A percentile compares a stretch with the other conserved stretches of the same genome.
phyloP scores from a whole-genome alignment of 148 eudicot species.

The Bassia scoparia region DNA sequence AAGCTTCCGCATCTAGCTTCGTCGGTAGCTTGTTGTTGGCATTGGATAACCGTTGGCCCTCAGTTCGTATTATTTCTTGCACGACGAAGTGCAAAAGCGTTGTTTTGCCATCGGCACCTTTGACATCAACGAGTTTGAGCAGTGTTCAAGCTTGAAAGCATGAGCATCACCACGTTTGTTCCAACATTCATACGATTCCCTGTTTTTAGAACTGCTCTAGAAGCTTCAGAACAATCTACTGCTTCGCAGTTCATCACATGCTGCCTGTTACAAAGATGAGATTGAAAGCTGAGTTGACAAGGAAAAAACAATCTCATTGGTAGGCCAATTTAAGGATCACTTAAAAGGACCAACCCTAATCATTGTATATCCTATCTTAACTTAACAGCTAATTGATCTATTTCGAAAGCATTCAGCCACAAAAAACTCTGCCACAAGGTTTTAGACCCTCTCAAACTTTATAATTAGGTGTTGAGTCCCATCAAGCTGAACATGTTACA shows the following conservation, averaged over 20 bases:
- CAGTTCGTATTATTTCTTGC: constrained; percentile 76
- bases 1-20: constrained; percentile 72
- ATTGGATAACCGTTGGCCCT: constrained; percentile 65
- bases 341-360: neutral
- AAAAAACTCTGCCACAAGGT: neutral
- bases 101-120: constrained; percentile 95
- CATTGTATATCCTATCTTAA: neutral
- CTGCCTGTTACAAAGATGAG: constrained; percentile 45
- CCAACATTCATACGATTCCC: constrained; percentile 98
- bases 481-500: neutral
- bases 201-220: constrained; percentile 91
- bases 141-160: constrained; percentile 97
- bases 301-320: neutral
- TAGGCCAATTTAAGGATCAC: neutral
- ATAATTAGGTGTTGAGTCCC: neutral
- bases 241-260: constrained; percentile 88
- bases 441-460: neutral
- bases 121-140: constrained; percentile 82
- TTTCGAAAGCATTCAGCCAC: constrained; percentile 7
- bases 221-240: constrained; percentile 92
- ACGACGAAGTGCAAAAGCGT: constrained; percentile 93
- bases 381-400: constrained; percentile 1
- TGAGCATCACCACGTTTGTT: constrained; percentile 94
- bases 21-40: constrained; percentile 38
- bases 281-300: neutral